phyloP scores from a whole-genome alignment of 768 basidiomycete genomes.

The Mycena vitilis region DNA sequence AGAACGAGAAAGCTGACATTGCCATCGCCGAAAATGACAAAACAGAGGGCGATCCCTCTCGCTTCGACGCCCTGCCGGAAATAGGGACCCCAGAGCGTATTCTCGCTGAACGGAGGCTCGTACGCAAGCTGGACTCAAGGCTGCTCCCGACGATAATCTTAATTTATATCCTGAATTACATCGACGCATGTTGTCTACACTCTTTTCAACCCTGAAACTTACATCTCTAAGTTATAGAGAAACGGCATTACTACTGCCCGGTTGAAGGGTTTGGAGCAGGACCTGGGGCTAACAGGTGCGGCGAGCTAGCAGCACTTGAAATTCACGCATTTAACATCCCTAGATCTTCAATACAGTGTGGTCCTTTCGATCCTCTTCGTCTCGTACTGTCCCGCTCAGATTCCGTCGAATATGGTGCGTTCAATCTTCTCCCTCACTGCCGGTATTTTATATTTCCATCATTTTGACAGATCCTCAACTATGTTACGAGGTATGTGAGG shows the following conservation, averaged over 20 bases:
- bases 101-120: conserved; percentile 56
- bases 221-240: conserved; percentile 46
- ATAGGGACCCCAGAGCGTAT: conserved; percentile 44
- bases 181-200: conserved; percentile 58
- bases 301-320: neutral
- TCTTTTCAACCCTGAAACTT: neutral
- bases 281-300: conserved; percentile 58
- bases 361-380: conserved; percentile 66
- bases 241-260: conserved; percentile 63
- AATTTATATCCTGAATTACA: conserved; percentile 76
- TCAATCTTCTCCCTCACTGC: conserved; percentile 23
- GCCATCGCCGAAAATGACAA: conserved; percentile 8
- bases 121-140: conserved; percentile 66
- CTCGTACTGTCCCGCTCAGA: conserved; percentile 72
- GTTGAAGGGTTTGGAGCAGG: conserved; percentile 62
- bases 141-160: conserved; percentile 68
- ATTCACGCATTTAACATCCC: neutral
- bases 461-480: conserved; percentile 68
- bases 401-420: conserved; percentile 73
- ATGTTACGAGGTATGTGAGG: conserved; percentile 58
- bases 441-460: no score
- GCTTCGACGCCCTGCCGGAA: conserved; percentile 19
- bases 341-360: conserved; percentile 65
- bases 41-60: neutral
- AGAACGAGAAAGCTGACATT: conserved; percentile 26